These are phyloP conservation scores for Cystobasidium tubakii DNA, from an alignment of 768 basidiomycete genomes.

Conservation along the genomic window DNA sequence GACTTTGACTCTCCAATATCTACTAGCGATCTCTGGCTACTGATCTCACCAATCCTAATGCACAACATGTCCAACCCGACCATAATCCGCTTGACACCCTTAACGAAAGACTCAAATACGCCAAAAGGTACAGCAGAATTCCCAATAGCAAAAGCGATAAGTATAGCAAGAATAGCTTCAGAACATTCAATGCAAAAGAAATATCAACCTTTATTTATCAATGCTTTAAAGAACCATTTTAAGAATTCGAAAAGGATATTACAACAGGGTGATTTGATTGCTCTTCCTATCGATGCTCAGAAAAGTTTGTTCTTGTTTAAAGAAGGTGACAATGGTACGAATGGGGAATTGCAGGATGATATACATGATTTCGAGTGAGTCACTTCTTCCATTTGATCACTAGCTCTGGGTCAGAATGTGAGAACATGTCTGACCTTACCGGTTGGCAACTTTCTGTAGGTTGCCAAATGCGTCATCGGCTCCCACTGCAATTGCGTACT, in stretches of 20 bases:
- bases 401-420: no score
- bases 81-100: background rate
- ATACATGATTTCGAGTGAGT: constrained; percentile 44
- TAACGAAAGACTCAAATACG: background rate
- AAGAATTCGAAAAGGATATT: constrained; percentile 56
- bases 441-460: no score
- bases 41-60: constrained; percentile 27
- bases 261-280: constrained; percentile 68
- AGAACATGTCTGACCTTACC: no score
- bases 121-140: constrained; percentile 48
- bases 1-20: no score
- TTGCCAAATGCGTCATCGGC: background rate
- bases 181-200: constrained; percentile 62
- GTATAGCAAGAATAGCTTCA: constrained; percentile 73
- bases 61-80: background rate
- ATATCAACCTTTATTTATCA: constrained; percentile 62
- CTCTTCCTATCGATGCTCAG: constrained; percentile 57
- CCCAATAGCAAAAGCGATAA: constrained; percentile 64
- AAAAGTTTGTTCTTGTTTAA: constrained; percentile 39
- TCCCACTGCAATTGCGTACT: constrained; percentile 61
- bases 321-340: constrained; percentile 44
- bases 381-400: background rate
- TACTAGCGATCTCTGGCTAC: background rate
- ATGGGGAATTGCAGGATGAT: constrained; percentile 30
- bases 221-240: constrained; percentile 63